These are phyloP conservation scores for Hypholoma fasciculare DNA, from an alignment of 768 basidiomycete genomes.

Conservation along the genomic window DNA sequence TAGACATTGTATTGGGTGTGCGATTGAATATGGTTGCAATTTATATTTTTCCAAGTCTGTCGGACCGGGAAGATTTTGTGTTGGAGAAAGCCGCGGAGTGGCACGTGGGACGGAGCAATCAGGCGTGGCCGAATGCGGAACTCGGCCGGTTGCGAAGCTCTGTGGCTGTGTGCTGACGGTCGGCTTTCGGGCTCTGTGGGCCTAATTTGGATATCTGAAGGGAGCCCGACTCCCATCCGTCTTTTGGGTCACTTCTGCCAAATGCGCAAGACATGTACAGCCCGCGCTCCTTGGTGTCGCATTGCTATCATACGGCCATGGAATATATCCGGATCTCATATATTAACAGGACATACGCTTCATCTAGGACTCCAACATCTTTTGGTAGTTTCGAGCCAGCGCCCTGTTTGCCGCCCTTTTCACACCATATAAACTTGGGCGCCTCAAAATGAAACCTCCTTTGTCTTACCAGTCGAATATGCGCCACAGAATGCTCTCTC, in stretches of 20 bases:
- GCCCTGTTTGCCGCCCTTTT: conserved; percentile 19
- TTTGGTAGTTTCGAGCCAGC: conserved; percentile 27
- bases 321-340: conserved; percentile 47
- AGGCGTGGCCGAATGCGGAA: too few relatives aligned
- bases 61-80: not conserved
- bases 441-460: conserved; percentile 29
- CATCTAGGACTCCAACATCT: conserved; percentile 14
- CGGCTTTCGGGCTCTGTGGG: conserved; percentile 22
- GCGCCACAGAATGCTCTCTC: conserved; percentile 35
- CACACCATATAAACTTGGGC: conserved; percentile 27
- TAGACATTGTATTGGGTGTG: conserved; percentile 12
- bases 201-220: conserved; percentile 39
- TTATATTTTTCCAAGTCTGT: too few relatives aligned
- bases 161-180: conserved; percentile 19
- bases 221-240: conserved; percentile 25
- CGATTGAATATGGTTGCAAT: not conserved
- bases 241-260: conserved; percentile 44
- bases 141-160: not conserved
- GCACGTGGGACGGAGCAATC: not conserved
- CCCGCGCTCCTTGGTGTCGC: conserved; percentile 31
- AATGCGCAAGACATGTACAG: conserved; percentile 44
- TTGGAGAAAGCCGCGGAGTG: not conserved
- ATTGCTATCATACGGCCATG: conserved; percentile 48
- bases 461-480: conserved; percentile 37
- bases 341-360: conserved; percentile 33